Percentiles rank a stretch among this genome's conserved stretches.
These are phyloP conservation scores for Miamiensis avidus DNA, from an alignment of 169 alveolate genomes.

Conservation along the genomic window DNA sequence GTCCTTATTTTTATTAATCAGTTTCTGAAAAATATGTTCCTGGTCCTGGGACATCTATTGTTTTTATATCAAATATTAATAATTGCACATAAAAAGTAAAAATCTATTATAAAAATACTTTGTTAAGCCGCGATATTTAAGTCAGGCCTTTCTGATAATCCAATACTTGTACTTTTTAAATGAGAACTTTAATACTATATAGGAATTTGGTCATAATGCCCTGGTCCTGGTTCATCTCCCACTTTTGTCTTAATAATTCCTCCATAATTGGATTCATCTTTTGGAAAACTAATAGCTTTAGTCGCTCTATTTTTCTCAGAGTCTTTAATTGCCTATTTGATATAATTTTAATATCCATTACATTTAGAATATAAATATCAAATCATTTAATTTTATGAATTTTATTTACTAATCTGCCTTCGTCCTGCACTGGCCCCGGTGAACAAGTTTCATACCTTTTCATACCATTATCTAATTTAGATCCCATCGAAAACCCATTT, in stretches of 20 bases:
- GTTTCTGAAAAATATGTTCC: neutral
- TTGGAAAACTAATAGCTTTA: neutral
- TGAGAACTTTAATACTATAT: neutral
- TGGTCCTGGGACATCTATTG: neutral
- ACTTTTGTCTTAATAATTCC: neutral
- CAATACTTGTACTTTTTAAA: neutral
- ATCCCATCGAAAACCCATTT: neutral
- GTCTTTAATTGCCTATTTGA: neutral
- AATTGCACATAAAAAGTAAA: neutral
- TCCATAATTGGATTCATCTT: neutral
- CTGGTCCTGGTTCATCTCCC: neutral
- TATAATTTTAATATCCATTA: too few relatives aligned
- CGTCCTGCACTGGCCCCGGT: neutral
- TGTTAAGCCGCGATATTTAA: neutral
- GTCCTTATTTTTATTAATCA: neutral
- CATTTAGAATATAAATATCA: too few relatives aligned
- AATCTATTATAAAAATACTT: neutral
- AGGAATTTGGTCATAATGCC: neutral
- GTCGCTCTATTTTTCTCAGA: neutral
- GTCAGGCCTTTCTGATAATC: neutral
- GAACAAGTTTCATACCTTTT: neutral
- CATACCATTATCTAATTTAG: neutral
- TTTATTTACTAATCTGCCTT: too few relatives aligned
- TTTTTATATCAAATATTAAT: too few relatives aligned
- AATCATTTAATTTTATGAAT: too few relatives aligned